These are phyloP conservation scores for Rhytidhysteron rufulum DNA, from an alignment of 2,329 filamentous ascomycete genomes.

Conservation along the genomic window DNA sequence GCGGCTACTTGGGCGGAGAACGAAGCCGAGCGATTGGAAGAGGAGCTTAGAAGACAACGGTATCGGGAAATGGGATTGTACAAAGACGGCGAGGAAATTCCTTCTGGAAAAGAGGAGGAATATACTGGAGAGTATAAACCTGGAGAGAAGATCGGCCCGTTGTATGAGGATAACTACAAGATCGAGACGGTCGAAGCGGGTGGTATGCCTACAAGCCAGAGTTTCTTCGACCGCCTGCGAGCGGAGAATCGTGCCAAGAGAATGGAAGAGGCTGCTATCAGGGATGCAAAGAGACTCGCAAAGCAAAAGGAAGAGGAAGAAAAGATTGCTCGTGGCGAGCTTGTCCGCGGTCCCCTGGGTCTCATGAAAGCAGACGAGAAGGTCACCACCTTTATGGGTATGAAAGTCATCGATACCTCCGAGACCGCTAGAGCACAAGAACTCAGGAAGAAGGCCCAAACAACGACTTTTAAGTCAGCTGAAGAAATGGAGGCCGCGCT, in stretches of 20 bases:
- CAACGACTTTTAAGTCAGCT: slow-evolving; percentile 17
- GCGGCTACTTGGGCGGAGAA: slow-evolving; percentile 37
- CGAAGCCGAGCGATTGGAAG: slow-evolving; percentile 36
- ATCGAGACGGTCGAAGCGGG: slow-evolving; percentile 23
- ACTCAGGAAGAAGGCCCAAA: slow-evolving; percentile 20
- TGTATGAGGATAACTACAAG: slow-evolving; percentile 29
- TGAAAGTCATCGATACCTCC: slow-evolving; percentile 18
- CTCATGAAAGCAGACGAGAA: slow-evolving; percentile 32
- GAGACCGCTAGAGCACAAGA: slow-evolving; percentile 23
- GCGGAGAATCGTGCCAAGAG: slow-evolving; percentile 27
- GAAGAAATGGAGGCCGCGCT: slow-evolving; percentile 28
- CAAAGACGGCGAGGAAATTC: slow-evolving; percentile 19
- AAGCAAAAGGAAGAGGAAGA: slow-evolving; percentile 25
- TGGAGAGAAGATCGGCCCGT: slow-evolving; percentile 27
- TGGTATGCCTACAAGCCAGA: slow-evolving; percentile 4
- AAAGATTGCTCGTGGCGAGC: slow-evolving; percentile 30
- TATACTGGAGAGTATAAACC: background rate
- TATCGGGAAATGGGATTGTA: slow-evolving; percentile 25
- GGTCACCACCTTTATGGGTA: slow-evolving; percentile 25
- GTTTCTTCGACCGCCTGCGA: slow-evolving; percentile 13
- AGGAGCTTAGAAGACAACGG: slow-evolving; percentile 32
- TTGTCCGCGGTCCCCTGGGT: slow-evolving; percentile 26
- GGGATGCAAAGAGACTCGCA: slow-evolving; percentile 30
- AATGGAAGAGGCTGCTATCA: slow-evolving; percentile 22
- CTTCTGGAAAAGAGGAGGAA: slow-evolving; percentile 17